A percentile compares a stretch with the other conserved stretches of the same genome.
Evolutionary conservation across 225 moss, liverwort and hornwort species (phyloP).

Genomic region (Sphagnum contortum): DNA sequence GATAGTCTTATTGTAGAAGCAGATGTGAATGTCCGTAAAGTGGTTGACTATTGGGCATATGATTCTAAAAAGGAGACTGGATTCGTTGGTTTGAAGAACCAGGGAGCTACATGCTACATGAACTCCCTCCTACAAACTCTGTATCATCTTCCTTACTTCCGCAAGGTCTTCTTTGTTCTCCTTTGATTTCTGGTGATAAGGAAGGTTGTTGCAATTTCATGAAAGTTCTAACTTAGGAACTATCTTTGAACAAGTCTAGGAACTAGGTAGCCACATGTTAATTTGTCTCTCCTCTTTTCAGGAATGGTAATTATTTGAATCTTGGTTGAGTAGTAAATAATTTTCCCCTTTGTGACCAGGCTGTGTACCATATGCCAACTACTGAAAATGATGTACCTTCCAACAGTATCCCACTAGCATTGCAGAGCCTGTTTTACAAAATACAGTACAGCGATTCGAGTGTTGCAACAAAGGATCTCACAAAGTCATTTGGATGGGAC

Average conservation of each 20-base stretch:
- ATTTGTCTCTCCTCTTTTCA: no score
- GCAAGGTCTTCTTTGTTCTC: conserved; percentile 49
- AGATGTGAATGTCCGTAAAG: conserved; percentile 97
- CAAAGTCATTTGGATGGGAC: conserved; percentile 81
- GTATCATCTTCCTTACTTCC: conserved; percentile 93
- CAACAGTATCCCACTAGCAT: conserved; percentile 74
- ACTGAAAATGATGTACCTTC: conserved; percentile 67
- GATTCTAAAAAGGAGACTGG: conserved; percentile 99
- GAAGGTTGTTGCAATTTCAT: no score
- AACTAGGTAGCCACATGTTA: no score
- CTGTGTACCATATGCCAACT: conserved; percentile 78
- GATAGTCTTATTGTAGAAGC: conserved; percentile 96
- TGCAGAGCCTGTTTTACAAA: conserved; percentile 79
- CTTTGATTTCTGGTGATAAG: no score
- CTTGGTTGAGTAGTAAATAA: background rate
- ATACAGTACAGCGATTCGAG: conserved; percentile 76
- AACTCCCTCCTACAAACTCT: conserved; percentile 98
- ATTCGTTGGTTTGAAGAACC: conserved; percentile 97
- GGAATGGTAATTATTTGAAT: no score
- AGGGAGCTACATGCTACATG: conserved; percentile 99
- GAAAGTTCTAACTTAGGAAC: no score
- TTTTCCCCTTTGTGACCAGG: conserved; percentile 15
- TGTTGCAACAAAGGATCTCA: conserved; percentile 72
- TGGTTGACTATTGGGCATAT: conserved; percentile 99
- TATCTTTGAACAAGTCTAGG: no score